These are phyloP conservation scores for Zea mays DNA, from an alignment of 176 grass and related monocot species.

Conservation along the genomic window Zm-B73-REFERENCE-NAM-5.0 NC_050100.1:163235001-163235500, in stretches of 20 bases:
- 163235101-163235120: constrained; percentile 95
- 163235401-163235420: not conserved
- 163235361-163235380: not conserved
- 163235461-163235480: no score
- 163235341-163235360: not conserved
- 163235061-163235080: constrained; percentile 96
- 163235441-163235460: no score
- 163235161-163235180: constrained; percentile 79
- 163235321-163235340: not conserved
- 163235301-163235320: not conserved
- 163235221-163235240: constrained; percentile 94
- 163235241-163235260: not conserved
- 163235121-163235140: constrained; percentile 85
- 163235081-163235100: constrained; percentile 93
- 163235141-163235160: constrained; percentile 67
- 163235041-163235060: constrained; percentile 61
- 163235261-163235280: not conserved
- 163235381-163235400: not conserved
- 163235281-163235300: not conserved
- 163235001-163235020: constrained; percentile 90
- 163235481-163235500: no score
- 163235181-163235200: constrained; percentile 85
- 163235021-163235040: constrained; percentile 56
- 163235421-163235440: no score
- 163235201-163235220: constrained; percentile 91